A percentile compares a stretch with the other conserved stretches of the same genome.
phyloP scores from a whole-genome alignment of 202 grass and related monocot species.

The Thinopyrum obtusiflorum region DNA sequence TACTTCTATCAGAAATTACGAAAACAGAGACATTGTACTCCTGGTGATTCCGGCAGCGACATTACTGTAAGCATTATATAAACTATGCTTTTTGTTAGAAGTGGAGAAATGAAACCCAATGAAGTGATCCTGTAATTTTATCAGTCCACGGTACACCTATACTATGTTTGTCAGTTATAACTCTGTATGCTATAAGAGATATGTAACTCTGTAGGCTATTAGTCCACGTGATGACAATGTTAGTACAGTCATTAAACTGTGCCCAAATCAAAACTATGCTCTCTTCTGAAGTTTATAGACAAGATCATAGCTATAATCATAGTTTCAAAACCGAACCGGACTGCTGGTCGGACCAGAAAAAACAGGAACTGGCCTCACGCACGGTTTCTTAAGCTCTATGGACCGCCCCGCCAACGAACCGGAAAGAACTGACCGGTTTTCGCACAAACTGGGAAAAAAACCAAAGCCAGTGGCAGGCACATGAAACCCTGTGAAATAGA shows the following conservation, averaged over 20 bases:
- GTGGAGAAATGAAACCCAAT: neutral
- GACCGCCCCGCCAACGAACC: neutral
- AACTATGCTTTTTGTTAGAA: neutral
- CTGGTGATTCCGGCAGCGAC: neutral
- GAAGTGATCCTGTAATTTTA: neutral
- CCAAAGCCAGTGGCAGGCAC: neutral
- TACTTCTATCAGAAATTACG: neutral
- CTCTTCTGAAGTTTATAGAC: slow-evolving; percentile 71
- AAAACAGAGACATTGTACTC: too few relatives aligned
- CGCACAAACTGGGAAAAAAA: neutral
- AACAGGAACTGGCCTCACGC: neutral
- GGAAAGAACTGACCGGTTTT: neutral
- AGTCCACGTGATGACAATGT: neutral
- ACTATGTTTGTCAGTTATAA: neutral
- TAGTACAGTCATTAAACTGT: neutral
- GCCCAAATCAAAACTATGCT: neutral
- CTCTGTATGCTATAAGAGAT: neutral
- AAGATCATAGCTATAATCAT: slow-evolving; percentile 60
- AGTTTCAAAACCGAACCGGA: neutral
- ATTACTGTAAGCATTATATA: neutral
- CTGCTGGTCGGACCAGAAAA: neutral
- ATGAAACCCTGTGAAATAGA: neutral
- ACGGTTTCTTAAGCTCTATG: neutral
- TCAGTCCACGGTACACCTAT: neutral
- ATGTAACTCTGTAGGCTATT: neutral